Percentiles rank a stretch among this genome's conserved stretches.
These are phyloP conservation scores for Exophiala alcalophila DNA, from an alignment of 2,329 filamentous ascomycete genomes.

Conservation along the genomic window DNA sequence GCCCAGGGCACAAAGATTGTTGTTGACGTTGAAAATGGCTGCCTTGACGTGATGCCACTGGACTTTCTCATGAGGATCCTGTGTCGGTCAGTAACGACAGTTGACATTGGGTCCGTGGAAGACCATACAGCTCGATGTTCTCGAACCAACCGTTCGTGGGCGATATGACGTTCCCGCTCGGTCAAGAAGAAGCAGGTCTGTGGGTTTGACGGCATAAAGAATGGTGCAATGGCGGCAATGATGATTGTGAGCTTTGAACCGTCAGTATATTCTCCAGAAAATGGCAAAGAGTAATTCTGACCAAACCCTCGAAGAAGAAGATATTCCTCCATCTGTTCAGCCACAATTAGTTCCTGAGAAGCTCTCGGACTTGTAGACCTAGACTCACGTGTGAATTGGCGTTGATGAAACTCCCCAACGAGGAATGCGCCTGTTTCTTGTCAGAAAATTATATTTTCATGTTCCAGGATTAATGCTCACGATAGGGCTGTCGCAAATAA, in stretches of 20 bases:
- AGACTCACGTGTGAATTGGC: slow-evolving; percentile 24
- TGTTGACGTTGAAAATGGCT: slow-evolving; percentile 30
- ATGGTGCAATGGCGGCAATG: slow-evolving; percentile 42
- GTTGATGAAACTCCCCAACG: slow-evolving; percentile 20
- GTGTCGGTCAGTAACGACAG: slow-evolving; percentile 5
- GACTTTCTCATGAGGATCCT: slow-evolving; percentile 26
- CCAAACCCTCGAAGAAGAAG: slow-evolving; percentile 56
- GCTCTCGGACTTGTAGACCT: background rate
- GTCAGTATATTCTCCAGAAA: background rate
- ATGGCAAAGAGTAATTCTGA: background rate
- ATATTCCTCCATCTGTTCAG: slow-evolving; percentile 49
- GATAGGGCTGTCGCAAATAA: slow-evolving; percentile 51
- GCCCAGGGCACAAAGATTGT: slow-evolving; percentile 23
- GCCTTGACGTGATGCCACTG: slow-evolving; percentile 24
- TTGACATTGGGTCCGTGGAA: background rate
- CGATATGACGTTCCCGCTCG: slow-evolving; percentile 21
- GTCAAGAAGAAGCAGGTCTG: slow-evolving; percentile 42
- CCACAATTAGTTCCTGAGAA: background rate
- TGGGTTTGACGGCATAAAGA: slow-evolving; percentile 45
- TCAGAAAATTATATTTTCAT: background rate
- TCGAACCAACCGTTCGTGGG: slow-evolving; percentile 20
- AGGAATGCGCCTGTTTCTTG: slow-evolving; percentile 13
- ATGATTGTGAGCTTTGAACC: slow-evolving; percentile 37
- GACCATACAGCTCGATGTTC: slow-evolving; percentile 20
- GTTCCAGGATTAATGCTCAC: slow-evolving; percentile 42